Base-by-base conservation (phyloP, 495 filamentous ascomycete species). In the Podospora comata region DNA sequence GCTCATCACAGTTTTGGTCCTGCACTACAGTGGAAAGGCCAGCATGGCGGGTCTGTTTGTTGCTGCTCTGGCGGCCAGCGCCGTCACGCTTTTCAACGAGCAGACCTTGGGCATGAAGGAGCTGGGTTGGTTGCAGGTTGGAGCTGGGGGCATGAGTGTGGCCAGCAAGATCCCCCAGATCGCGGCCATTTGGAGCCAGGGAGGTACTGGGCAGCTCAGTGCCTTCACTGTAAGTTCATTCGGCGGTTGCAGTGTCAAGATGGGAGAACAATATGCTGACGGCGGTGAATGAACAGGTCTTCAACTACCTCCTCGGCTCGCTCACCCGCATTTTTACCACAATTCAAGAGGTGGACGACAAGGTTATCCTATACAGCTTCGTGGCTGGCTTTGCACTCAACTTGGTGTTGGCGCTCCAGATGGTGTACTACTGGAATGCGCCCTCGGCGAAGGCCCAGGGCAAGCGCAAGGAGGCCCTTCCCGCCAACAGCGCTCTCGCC, bases 321-420 rank as follows among this genome's bases (percentile, higher is more conserved):
- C 87, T 97, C 54, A 90, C 92, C 15, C 89, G 95, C 73, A 96
- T 99, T 82, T 97, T 97, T 79, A 99, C 95, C 20, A 99, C 96
- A 2, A 79, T 98, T 61, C 92, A 97, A 74, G 95, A 99, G 83
- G 93, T 97, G 69, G 90, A 95, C 72, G 95, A 99, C 79, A 91
- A 91, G 77, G 83, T 98, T 66, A 97, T 99, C 71, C 86, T 99
- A 18, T 97, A 94, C 77, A 90, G 93, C 26, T 97, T 95, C 84
- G 78, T 97, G 59, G 92, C 91, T 2, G 96, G 91, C 26, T 97
- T 96, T 76, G 80, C 84, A 34, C 87, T 99, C 71, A 99, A 99
- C 80, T 80, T 89, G 69, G 85, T 99, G 65, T 81, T 98, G 66
- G 95, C 92, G 3, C 80, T 81, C 60, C 95, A 99, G 83, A 97